These are phyloP conservation scores for Camelina laxa DNA, from an alignment of 345 rosid species.

Conservation along the genomic window DNA sequence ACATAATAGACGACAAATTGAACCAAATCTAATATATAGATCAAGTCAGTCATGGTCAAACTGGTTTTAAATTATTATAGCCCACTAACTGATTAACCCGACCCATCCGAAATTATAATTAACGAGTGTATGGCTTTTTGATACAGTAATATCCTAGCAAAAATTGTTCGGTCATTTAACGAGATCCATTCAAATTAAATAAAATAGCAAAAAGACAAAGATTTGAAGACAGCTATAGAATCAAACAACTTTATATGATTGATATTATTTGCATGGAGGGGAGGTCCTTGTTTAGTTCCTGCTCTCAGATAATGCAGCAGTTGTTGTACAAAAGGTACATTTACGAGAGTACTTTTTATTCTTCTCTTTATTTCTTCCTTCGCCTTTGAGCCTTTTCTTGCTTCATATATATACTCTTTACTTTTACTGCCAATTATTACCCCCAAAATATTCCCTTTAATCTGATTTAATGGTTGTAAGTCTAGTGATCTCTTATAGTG, in stretches of 20 bases:
- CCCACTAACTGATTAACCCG: not conserved
- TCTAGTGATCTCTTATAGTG: slow-evolving; percentile 23
- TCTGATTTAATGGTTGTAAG: slow-evolving; percentile 13
- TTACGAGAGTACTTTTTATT: slow-evolving; percentile 38
- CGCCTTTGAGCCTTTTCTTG: slow-evolving; percentile 38
- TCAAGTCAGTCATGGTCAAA: not conserved
- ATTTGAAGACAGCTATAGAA: slow-evolving; percentile 37
- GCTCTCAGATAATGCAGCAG: slow-evolving; percentile 15
- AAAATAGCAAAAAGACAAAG: slow-evolving; percentile 7
- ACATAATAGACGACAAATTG: not conserved
- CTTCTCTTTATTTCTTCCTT: slow-evolving; percentile 28
- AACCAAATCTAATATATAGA: not conserved
- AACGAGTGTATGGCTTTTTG: not conserved
- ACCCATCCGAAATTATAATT: not conserved
- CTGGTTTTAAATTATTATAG: not conserved
- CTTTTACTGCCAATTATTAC: slow-evolving; percentile 37
- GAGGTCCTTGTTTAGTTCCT: slow-evolving; percentile 25
- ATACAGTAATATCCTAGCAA: not conserved
- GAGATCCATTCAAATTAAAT: not conserved
- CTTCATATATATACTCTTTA: slow-evolving; percentile 19
- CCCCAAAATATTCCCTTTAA: slow-evolving; percentile 25
- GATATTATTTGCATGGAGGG: slow-evolving; percentile 34
- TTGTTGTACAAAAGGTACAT: slow-evolving; percentile 43
- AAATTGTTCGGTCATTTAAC: not conserved
- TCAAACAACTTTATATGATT: slow-evolving; percentile 41